Percentiles rank a stretch among this genome's conserved stretches.
phyloP scores from a whole-genome alignment of 139 green algal genomes.

The Closterium sp. region DNA sequence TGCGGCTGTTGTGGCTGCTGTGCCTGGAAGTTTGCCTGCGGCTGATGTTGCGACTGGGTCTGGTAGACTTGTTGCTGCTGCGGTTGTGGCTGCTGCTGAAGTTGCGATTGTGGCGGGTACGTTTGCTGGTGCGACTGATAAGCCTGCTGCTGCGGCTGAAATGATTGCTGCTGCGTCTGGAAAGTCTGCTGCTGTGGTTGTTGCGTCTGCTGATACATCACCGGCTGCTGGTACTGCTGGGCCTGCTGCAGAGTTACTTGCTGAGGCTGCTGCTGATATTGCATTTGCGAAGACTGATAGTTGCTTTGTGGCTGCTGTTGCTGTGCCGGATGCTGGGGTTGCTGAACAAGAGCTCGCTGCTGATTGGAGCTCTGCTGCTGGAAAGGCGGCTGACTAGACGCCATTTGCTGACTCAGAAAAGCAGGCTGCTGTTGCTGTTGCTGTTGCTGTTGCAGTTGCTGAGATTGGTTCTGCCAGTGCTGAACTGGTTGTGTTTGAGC shows the following conservation, averaged over 20 bases:
- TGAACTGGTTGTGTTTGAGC: neutral
- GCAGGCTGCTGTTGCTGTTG: constrained; percentile 1
- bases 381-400: neutral
- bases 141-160: neutral
- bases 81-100: neutral
- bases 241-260: neutral
- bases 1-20: neutral
- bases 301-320: neutral
- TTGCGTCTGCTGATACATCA: neutral
- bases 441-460: neutral
- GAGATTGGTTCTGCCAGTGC: neutral
- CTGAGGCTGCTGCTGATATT: neutral
- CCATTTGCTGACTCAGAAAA: neutral
- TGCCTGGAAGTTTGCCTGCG: neutral
- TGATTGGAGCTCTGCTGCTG: constrained; percentile 7
- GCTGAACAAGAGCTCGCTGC: neutral
- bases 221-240: neutral
- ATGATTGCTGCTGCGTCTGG: neutral
- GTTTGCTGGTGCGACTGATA: neutral
- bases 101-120: neutral
- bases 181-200: neutral
- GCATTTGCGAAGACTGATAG: neutral
- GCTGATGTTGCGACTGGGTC: neutral
- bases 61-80: neutral
- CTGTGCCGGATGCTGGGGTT: neutral